phyloP scores from a whole-genome alignment of 768 basidiomycete genomes.

The Nevesoporus exiguus region DNA sequence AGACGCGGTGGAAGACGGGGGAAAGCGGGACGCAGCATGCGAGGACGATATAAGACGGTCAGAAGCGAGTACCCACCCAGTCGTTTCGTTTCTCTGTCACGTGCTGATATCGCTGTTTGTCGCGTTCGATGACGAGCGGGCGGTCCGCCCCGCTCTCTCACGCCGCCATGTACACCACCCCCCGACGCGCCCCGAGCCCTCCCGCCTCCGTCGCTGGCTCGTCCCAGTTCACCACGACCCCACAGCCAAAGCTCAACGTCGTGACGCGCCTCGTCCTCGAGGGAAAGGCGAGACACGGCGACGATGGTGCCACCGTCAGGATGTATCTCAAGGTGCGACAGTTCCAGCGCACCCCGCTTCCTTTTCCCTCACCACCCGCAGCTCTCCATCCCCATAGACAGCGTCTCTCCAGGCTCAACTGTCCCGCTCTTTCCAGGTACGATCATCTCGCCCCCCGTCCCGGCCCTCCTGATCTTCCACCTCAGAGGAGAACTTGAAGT shows the following conservation, averaged over 20 bases:
- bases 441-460: conserved; percentile 6
- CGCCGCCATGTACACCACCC: conserved; percentile 14
- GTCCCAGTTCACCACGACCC: conserved; percentile 43
- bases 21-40: conserved; percentile 12
- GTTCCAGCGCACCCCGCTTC: background rate
- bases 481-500: conserved; percentile 76
- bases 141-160: conserved; percentile 3
- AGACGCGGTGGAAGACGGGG: conserved; percentile 12
- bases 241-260: conserved; percentile 55
- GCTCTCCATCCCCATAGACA: conserved; percentile 69
- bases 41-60: background rate
- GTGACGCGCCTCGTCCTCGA: conserved; percentile 74
- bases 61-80: conserved; percentile 24
- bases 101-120: background rate
- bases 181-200: conserved; percentile 31
- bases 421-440: conserved; percentile 72
- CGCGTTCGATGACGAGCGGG: background rate
- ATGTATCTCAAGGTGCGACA: conserved; percentile 71
- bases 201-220: conserved; percentile 34
- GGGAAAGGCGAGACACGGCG: conserved; percentile 63
- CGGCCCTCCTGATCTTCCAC: background rate
- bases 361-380: conserved; percentile 23
- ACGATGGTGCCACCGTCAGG: conserved; percentile 63
- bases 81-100: conserved; percentile 21
- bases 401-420: conserved; percentile 59